Evolutionary conservation across 257 asterid genomes (phyloP).

Genomic region (Lantana camara): DNA sequence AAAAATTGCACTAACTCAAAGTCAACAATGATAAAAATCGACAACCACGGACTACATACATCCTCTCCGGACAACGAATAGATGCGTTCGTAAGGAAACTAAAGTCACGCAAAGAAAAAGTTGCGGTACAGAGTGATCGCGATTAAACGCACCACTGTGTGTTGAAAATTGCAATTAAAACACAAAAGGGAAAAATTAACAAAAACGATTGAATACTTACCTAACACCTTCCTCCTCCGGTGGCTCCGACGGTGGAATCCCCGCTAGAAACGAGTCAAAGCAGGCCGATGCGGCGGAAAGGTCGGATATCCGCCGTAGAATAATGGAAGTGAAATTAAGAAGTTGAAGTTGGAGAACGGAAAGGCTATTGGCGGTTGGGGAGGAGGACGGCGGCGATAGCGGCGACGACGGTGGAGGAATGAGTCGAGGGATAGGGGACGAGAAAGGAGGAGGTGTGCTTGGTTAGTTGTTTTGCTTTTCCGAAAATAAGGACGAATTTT

Average conservation of each 20-base stretch:
- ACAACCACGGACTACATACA: background rate
- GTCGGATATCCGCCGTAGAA: background rate
- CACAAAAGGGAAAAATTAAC: background rate
- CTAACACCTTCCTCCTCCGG: slow-evolving; percentile 22
- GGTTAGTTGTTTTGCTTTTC: background rate
- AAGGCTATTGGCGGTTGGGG: background rate
- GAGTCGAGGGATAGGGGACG: slow-evolving; percentile 9
- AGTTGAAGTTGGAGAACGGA: background rate
- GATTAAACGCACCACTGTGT: background rate
- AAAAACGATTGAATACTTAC: background rate
- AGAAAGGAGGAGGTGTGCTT: background rate
- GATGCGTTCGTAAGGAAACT: background rate
- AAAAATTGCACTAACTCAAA: slow-evolving; percentile 1
- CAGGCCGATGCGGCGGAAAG: slow-evolving; percentile 5
- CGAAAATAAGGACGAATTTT: background rate
- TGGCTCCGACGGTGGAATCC: slow-evolving; percentile 9
- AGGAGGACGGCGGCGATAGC: slow-evolving; percentile 10
- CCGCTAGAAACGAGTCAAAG: background rate
- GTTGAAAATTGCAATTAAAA: background rate
- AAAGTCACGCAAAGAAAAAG: background rate
- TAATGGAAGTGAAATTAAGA: slow-evolving; percentile 3
- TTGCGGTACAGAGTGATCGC: slow-evolving; percentile 20
- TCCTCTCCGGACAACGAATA: background rate
- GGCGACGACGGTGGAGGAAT: slow-evolving; percentile 16
- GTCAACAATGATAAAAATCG: slow-evolving; percentile 25